Percentiles rank a stretch among this genome's conserved stretches.
Evolutionary conservation across 176 grass and related monocot species (phyloP).

Genomic region (Eremochloa ophiuroides): DNA sequence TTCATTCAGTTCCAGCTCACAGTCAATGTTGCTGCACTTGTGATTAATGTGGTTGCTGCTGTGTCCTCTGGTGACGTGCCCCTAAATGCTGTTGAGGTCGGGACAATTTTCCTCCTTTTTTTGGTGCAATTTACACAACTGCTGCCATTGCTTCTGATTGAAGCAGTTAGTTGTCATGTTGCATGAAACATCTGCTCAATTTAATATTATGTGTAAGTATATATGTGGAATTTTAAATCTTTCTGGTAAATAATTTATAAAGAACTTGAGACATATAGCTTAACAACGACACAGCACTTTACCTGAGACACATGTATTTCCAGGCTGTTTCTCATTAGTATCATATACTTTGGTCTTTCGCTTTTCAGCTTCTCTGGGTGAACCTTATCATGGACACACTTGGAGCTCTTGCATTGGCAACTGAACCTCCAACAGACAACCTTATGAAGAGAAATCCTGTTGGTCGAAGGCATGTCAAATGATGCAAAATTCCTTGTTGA

Average conservation of each 20-base stretch:
- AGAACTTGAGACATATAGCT: background rate
- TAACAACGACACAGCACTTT: background rate
- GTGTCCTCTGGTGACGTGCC: slow-evolving; percentile 92
- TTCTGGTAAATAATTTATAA: background rate
- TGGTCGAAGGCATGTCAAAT: slow-evolving; percentile 80
- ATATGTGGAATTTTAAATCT: background rate
- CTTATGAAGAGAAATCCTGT: slow-evolving; percentile 93
- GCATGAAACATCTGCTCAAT: slow-evolving; percentile 6
- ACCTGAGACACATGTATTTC: background rate
- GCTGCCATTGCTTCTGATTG: slow-evolving; percentile 2
- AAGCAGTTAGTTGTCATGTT: background rate
- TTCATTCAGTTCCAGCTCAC: slow-evolving; percentile 99
- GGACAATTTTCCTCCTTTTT: background rate
- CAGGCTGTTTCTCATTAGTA: slow-evolving; percentile 8
- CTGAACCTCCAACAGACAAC: slow-evolving; percentile 84
- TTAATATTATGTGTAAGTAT: background rate
- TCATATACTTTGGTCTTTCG: background rate
- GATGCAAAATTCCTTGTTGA: slow-evolving; percentile 11
- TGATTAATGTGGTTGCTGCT: slow-evolving; percentile 94
- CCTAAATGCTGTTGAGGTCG: slow-evolving; percentile 93
- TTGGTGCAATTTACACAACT: background rate
- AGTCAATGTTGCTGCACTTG: slow-evolving; percentile 91
- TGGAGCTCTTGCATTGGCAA: slow-evolving; percentile 94
- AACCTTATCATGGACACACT: slow-evolving; percentile 99
- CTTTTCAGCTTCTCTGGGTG: slow-evolving; percentile 89